Evolutionary conservation across 1,284 basidiomycete species (phyloP), one percentile per base, ranked within the genome.

Genomic region (Austropuccinia psidii): DNA sequence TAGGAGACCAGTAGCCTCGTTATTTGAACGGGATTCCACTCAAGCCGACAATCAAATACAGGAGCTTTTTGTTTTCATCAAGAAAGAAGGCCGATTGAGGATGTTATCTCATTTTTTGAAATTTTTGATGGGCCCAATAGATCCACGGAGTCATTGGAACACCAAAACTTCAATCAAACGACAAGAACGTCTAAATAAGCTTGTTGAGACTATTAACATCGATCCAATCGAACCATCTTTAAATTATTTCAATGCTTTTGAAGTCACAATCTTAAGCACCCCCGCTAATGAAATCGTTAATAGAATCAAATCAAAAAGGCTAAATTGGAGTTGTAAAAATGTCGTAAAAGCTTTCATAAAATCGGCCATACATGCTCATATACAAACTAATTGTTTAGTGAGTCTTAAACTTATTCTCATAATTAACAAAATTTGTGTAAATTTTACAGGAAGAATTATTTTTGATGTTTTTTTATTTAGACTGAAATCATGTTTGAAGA

Each of bases 321-420:
- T 60, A 15, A 75, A 76, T 15, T 93, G 90, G 89, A 91, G 88
- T 0, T 87, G 90, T 8, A 84, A 84, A 1, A 82, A 85, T 58
- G 88, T 92, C 9, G 80, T 92, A 9, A 85, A 87, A 66, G 89
- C 89, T 33, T 93, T 86, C 80, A 87, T 91, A 74, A 82, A 85
- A 0, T 85, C 87, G 6, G 86, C 90, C 0, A 84, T 82, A 0
- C 80, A 84, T 37, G 88, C 88, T 0, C 90, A 93, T 35, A 81
- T 82, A 54, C 81, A 82, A 50, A 88, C 87, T 6, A 93, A 92
- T 78, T 89, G 88, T 78, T 77, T 91, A 29, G 91, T 93, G 83
- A 84, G 89, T 88, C 73, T 27, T 77, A 76, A 74, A 35, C 49
- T 29, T n/a, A 29, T 65, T 31, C 43, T 37, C 39, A 45, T 11